Evolutionary conservation across 2,329 filamentous ascomycete genomes (phyloP).

Genomic region (Grosmannia huntii): DNA sequence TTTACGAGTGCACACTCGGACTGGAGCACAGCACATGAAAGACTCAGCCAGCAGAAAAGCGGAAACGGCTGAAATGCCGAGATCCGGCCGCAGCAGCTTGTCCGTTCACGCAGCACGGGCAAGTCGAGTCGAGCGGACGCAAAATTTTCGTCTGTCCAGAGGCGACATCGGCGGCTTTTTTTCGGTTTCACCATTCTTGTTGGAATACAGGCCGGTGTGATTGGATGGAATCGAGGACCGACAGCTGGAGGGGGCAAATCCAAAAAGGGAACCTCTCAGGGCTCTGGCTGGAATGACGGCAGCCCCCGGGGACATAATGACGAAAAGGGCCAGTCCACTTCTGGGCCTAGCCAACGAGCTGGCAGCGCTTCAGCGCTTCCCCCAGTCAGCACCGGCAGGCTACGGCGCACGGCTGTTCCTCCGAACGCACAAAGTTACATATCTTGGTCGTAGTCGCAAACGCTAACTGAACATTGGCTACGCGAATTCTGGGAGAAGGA

Average conservation of each 20-base stretch:
- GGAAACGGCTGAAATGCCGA: not conserved
- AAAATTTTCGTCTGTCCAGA: not conserved
- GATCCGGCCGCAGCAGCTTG: not conserved
- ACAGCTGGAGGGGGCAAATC: not conserved
- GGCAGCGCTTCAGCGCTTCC: not conserved
- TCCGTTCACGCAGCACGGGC: not conserved
- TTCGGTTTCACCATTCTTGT: not conserved
- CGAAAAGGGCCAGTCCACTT: not conserved
- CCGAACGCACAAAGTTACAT: too few relatives aligned
- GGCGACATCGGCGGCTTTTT: slow-evolving; percentile 9
- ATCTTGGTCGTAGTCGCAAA: not conserved
- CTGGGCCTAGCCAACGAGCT: not conserved
- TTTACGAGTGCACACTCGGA: not conserved
- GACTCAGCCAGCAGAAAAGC: not conserved
- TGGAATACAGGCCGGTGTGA: slow-evolving; percentile 7
- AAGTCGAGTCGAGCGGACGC: not conserved
- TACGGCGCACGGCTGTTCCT: not conserved
- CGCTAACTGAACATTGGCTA: slow-evolving; percentile 5
- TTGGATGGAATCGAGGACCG: slow-evolving; percentile 1
- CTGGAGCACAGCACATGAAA: not conserved
- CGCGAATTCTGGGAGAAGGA: slow-evolving; percentile 1
- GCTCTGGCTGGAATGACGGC: not conserved
- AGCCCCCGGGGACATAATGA: not conserved
- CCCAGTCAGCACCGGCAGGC: not conserved
- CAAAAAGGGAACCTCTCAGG: not conserved